Conservation (phyloP, 768 basidiomycete genomes). For the Mycena filopes region DNA sequence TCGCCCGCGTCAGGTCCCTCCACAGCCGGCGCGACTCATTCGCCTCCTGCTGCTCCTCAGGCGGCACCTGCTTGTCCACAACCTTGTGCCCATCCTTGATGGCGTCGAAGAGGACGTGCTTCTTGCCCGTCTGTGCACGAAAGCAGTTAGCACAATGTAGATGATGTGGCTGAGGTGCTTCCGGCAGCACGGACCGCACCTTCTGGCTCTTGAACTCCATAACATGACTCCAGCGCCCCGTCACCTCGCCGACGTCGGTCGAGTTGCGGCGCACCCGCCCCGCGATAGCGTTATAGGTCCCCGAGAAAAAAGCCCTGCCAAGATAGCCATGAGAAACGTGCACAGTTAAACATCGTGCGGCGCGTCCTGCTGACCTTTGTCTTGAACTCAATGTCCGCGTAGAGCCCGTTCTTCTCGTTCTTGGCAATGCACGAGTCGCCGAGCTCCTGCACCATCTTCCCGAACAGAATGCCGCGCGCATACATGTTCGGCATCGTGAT, state of each 20-base stretch:
- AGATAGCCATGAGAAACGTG: slow-evolving; percentile 1
- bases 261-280: slow-evolving; percentile 79
- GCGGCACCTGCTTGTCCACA: slow-evolving; percentile 84
- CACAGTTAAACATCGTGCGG: not conserved
- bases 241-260: slow-evolving; percentile 83
- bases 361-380: slow-evolving; percentile 74
- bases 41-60: slow-evolving; percentile 87
- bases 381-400: slow-evolving; percentile 94
- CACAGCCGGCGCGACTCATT: slow-evolving; percentile 95
- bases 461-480: slow-evolving; percentile 86
- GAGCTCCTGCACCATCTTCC: slow-evolving; percentile 96
- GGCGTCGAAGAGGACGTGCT: slow-evolving; percentile 87
- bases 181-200: slow-evolving; percentile 50
- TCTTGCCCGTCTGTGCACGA: slow-evolving; percentile 65
- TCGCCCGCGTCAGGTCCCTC: slow-evolving; percentile 86
- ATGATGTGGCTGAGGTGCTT: not conserved
- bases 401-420: slow-evolving; percentile 80
- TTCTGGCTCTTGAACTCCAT: slow-evolving; percentile 86
- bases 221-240: slow-evolving; percentile 88
- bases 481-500: slow-evolving; percentile 99
- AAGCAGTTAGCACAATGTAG: not conserved
- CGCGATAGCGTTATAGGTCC: slow-evolving; percentile 90
- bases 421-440: slow-evolving; percentile 89
- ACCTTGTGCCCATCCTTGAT: slow-evolving; percentile 76
- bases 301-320: slow-evolving; percentile 94